These are phyloP conservation scores for Musa balbisiana DNA, from an alignment of 202 grass and related monocot species.

Conservation along the genomic window DNA sequence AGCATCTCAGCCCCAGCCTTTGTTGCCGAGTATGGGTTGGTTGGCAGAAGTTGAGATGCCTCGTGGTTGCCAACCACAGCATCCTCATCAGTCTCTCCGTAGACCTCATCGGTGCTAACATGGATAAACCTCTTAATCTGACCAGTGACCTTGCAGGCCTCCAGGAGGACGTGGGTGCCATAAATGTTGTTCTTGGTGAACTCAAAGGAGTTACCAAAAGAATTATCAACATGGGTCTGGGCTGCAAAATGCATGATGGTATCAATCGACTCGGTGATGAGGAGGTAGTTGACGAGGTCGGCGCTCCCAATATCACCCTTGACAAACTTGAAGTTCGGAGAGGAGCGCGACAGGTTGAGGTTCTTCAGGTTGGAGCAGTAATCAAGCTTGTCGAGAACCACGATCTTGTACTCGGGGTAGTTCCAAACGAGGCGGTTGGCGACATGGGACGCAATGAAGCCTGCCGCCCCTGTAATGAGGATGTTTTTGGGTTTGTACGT, in stretches of 20 bases:
- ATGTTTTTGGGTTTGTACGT: constrained; percentile 17
- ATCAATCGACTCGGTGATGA: constrained; percentile 17
- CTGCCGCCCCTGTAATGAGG: constrained; percentile 18
- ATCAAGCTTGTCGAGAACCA: constrained; percentile 24
- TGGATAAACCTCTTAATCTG: constrained; percentile 21
- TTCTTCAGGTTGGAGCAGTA: constrained; percentile 28
- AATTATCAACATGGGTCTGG: constrained; percentile 22
- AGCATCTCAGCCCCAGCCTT: constrained; percentile 25
- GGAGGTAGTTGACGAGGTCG: constrained; percentile 18
- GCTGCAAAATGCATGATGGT: constrained; percentile 20
- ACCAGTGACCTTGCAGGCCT: constrained; percentile 24
- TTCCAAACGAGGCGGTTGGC: constrained; percentile 17
- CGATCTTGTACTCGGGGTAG: constrained; percentile 23
- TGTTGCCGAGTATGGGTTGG: constrained; percentile 24
- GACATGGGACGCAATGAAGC: constrained; percentile 24
- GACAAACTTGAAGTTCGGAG: constrained; percentile 16
- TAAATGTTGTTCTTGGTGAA: constrained; percentile 26
- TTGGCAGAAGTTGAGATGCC: constrained; percentile 18
- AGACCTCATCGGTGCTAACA: constrained; percentile 24
- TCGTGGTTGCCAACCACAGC: constrained; percentile 22
- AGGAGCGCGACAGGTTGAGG: neutral
- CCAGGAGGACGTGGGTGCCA: constrained; percentile 21
- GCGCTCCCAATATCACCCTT: constrained; percentile 16
- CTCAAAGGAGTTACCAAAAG: constrained; percentile 25
- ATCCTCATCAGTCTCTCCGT: constrained; percentile 21